Evolutionary conservation across 2,329 filamentous ascomycete genomes (phyloP).

Genomic region (Bipolaris gigantea): DNA sequence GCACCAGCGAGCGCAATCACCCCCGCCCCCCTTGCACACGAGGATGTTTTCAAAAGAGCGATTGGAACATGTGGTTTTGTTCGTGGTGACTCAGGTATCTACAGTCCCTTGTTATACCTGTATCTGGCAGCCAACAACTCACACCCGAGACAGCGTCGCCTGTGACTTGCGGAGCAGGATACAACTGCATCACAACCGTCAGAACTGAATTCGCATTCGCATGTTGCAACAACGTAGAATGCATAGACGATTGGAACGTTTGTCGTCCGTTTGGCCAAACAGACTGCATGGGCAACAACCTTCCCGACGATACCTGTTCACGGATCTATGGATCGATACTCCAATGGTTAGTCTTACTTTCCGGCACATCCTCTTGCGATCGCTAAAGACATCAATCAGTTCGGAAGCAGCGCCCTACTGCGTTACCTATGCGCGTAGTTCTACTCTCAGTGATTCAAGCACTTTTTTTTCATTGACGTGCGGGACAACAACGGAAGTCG

Average conservation of each 20-base stretch:
- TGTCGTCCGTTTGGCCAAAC: conserved; percentile 4
- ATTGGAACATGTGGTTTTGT: conserved; percentile 11
- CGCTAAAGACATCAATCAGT: neutral
- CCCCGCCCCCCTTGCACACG: conserved; percentile 1
- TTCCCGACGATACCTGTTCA: neutral
- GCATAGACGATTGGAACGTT: neutral
- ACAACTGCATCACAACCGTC: conserved; percentile 6
- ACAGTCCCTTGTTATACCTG: neutral
- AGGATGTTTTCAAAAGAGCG: conserved; percentile 7
- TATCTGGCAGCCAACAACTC: neutral
- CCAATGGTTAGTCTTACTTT: neutral
- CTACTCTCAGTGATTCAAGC: neutral
- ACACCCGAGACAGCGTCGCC: conserved; percentile 4
- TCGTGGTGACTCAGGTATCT: conserved; percentile 11
- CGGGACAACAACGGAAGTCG: conserved; percentile 3
- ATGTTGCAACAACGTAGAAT: conserved; percentile 12
- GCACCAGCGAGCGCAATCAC: conserved; percentile 5
- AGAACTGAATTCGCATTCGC: neutral
- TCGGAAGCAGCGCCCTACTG: conserved; percentile 7
- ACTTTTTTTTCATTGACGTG: conserved; percentile 7
- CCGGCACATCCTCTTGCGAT: neutral
- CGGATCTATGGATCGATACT: conserved; percentile 6
- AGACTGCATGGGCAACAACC: conserved; percentile 2
- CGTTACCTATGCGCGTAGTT: conserved; percentile 3
- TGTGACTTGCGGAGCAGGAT: conserved; percentile 8